Evolutionary conservation across 2,329 filamentous ascomycete genomes (phyloP).

Genomic region (Scedosporium apiospermum): DNA sequence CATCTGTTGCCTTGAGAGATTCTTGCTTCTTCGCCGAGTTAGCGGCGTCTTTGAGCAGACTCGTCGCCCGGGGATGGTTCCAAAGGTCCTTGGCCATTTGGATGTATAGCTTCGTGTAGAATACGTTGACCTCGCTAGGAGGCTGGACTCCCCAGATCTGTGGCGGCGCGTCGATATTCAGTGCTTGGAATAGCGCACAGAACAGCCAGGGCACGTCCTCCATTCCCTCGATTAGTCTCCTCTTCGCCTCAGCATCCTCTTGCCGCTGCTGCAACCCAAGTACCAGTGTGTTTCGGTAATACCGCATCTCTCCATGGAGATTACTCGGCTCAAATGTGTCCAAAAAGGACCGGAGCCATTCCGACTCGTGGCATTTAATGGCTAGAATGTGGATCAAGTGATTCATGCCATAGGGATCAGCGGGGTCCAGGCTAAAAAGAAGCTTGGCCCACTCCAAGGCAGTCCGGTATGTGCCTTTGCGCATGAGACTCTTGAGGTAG

Average conservation of each 20-base stretch:
- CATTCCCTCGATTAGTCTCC: constrained; percentile 58
- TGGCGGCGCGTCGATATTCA: constrained; percentile 69
- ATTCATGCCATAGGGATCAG: constrained; percentile 75
- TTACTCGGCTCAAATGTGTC: constrained; percentile 28
- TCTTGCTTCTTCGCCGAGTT: neutral
- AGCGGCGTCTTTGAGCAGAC: constrained; percentile 44
- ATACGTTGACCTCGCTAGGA: constrained; percentile 48
- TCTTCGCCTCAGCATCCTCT: constrained; percentile 55
- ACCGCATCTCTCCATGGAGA: constrained; percentile 39
- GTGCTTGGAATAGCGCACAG: constrained; percentile 65
- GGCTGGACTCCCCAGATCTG: constrained; percentile 73
- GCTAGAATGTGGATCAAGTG: constrained; percentile 78
- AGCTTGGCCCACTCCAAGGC: constrained; percentile 91
- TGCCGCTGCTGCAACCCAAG: constrained; percentile 67
- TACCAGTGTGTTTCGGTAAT: constrained; percentile 67
- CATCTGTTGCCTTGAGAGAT: constrained; percentile 18
- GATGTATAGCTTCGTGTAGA: constrained; percentile 69
- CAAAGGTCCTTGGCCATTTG: constrained; percentile 72
- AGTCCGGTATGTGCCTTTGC: constrained; percentile 89
- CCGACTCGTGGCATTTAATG: constrained; percentile 66
- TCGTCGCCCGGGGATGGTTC: constrained; percentile 65
- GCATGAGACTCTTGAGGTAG: constrained; percentile 75
- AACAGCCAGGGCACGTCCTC: constrained; percentile 76
- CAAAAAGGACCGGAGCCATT: constrained; percentile 65
- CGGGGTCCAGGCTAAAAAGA: constrained; percentile 61